Conservation (phyloP, 306 rosid genomes). For the Sphenostylis stenocarpa region DNA sequence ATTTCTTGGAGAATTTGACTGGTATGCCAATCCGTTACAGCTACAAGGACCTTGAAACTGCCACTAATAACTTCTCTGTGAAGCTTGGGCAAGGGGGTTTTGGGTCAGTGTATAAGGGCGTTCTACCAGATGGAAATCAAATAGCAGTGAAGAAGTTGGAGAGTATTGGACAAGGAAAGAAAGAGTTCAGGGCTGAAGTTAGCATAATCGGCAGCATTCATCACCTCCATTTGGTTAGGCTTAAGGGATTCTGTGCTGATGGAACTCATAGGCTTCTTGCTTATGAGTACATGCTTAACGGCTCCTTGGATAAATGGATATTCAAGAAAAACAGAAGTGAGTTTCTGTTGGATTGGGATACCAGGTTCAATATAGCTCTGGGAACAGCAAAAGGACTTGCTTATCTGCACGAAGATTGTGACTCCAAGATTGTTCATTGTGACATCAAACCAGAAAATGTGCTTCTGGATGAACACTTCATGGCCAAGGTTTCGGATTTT, state of each 20-base stretch:
- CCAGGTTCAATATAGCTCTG: slow-evolving; percentile 74
- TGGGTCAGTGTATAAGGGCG: slow-evolving; percentile 87
- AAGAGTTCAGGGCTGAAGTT: slow-evolving; percentile 92
- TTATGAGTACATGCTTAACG: slow-evolving; percentile 85
- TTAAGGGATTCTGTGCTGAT: slow-evolving; percentile 85
- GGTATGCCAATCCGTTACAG: slow-evolving; percentile 80
- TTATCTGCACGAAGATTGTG: slow-evolving; percentile 91
- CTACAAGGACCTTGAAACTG: slow-evolving; percentile 67
- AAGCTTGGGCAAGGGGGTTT: slow-evolving; percentile 96
- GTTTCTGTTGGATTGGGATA: slow-evolving; percentile 71
- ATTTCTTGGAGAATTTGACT: slow-evolving; percentile 70
- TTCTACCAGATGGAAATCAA: slow-evolving; percentile 66
- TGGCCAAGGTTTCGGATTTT: slow-evolving; percentile 86
- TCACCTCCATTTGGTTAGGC: slow-evolving; percentile 82
- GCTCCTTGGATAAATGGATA: slow-evolving; percentile 86
- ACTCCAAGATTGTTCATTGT: slow-evolving; percentile 81
- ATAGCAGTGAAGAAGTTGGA: slow-evolving; percentile 91
- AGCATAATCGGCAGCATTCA: slow-evolving; percentile 96
- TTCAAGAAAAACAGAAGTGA: slow-evolving; percentile 60
- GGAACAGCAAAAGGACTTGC: slow-evolving; percentile 94
- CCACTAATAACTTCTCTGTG: slow-evolving; percentile 73
- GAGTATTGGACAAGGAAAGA: slow-evolving; percentile 92
- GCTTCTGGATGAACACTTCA: slow-evolving; percentile 72
- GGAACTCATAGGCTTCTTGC: slow-evolving; percentile 77
- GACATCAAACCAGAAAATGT: slow-evolving; percentile 97